These are phyloP conservation scores for Luffa acutangula DNA, from an alignment of 306 rosid species.

Conservation along the genomic window DNA sequence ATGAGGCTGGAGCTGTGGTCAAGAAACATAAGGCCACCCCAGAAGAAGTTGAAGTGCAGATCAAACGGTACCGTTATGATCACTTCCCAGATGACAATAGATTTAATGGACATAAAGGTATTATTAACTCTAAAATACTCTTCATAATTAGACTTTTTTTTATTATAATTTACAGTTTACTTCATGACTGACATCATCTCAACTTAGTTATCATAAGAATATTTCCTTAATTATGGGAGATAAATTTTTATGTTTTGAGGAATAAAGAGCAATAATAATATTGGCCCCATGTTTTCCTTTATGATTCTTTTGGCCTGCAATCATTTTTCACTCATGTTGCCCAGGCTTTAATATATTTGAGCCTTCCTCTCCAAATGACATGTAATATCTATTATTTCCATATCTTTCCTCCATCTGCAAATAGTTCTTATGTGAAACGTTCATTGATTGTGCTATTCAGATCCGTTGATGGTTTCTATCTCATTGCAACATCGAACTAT, in stretches of 20 bases:
- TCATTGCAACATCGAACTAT: background rate
- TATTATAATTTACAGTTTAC: background rate
- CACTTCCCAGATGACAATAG: conserved; percentile 77
- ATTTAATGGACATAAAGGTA: conserved; percentile 89
- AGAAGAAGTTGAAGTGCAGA: conserved; percentile 82
- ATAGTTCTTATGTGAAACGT: background rate
- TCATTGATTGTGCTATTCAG: background rate
- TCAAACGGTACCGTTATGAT: conserved; percentile 64
- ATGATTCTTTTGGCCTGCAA: background rate
- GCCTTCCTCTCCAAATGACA: background rate
- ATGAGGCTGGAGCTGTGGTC: conserved; percentile 92
- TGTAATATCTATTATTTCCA: background rate
- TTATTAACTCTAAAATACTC: background rate
- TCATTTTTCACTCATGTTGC: background rate
- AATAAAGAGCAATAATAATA: background rate
- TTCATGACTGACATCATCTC: background rate
- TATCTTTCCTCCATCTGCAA: background rate
- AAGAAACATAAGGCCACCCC: conserved; percentile 94
- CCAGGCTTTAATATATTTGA: background rate
- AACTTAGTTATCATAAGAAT: background rate
- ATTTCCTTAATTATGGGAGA: background rate
- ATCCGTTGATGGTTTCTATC: background rate
- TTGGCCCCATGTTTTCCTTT: background rate
- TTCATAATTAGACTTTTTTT: background rate
- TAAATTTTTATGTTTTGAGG: background rate